Conservation (phyloP, 345 rosid genomes). For the Cardiospermum halicacabum region DNA sequence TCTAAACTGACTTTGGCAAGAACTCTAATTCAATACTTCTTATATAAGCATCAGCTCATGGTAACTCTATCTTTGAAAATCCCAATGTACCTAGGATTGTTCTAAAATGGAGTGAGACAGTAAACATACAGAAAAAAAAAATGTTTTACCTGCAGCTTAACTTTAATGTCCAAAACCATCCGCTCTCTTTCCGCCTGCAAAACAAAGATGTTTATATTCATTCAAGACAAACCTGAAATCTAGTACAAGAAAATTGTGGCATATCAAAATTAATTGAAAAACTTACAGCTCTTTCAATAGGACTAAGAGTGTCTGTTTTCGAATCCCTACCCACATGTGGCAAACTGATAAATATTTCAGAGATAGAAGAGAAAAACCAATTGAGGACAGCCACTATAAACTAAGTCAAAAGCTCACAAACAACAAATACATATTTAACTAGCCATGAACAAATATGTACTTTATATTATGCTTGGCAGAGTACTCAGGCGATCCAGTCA, state of each 20-base stretch:
- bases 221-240: slow-evolving; percentile 7
- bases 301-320: slow-evolving; percentile 60
- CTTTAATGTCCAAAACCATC: slow-evolving; percentile 98
- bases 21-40: no score
- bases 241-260: slow-evolving; percentile 14
- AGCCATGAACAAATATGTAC: slow-evolving; percentile 35
- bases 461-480: slow-evolving; percentile 65
- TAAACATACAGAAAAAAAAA: slow-evolving; percentile 8
- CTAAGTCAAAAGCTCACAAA: slow-evolving; percentile 7
- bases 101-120: not conserved
- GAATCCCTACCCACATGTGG: slow-evolving; percentile 58
- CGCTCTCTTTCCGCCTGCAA: slow-evolving; percentile 91
- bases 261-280: slow-evolving; percentile 23
- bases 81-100: no score
- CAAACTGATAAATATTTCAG: slow-evolving; percentile 46
- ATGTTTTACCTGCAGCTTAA: slow-evolving; percentile 83
- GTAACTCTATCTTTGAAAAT: no score
- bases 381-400: not conserved
- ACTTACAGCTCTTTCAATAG: slow-evolving; percentile 98
- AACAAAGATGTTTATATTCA: slow-evolving; percentile 8
- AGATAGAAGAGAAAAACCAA: slow-evolving; percentile 8
- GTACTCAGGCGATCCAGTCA: slow-evolving; percentile 82
- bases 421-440: slow-evolving; percentile 9
- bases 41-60: no score
- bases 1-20: no score